Evolutionary conservation across 2,329 filamentous ascomycete species (phyloP).

Genomic region (Botrytis porri): DNA sequence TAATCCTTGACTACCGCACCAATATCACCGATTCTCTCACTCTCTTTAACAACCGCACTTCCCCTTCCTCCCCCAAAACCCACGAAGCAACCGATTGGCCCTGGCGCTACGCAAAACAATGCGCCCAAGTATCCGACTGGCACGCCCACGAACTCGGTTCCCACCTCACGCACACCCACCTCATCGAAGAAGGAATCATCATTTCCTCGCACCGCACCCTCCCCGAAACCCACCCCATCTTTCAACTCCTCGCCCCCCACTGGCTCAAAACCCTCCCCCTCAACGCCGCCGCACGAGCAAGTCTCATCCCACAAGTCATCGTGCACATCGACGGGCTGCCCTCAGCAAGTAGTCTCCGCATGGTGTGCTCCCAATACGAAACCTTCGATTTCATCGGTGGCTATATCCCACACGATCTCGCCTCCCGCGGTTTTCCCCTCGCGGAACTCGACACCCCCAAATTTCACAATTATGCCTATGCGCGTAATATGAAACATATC

Average conservation of each 20-base stretch:
- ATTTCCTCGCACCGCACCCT: slow-evolving; percentile 46
- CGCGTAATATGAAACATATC: slow-evolving; percentile 14
- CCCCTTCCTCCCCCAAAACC: slow-evolving; percentile 35
- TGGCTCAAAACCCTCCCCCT: slow-evolving; percentile 51
- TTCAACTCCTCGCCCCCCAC: slow-evolving; percentile 45
- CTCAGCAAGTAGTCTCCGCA: neutral
- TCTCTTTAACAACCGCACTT: slow-evolving; percentile 47
- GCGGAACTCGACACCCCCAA: neutral
- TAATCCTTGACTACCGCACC: slow-evolving; percentile 47
- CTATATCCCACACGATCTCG: slow-evolving; percentile 8
- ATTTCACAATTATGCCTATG: slow-evolving; percentile 16
- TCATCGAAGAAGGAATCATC: slow-evolving; percentile 49
- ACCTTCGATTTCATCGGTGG: slow-evolving; percentile 4
- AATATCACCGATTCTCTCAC: slow-evolving; percentile 45
- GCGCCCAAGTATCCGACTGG: slow-evolving; percentile 49
- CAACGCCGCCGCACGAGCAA: slow-evolving; percentile 46
- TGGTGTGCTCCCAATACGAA: slow-evolving; percentile 5
- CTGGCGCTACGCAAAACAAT: slow-evolving; percentile 53
- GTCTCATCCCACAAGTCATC: slow-evolving; percentile 47
- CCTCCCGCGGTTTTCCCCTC: neutral
- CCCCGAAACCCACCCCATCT: slow-evolving; percentile 44
- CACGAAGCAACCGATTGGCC: slow-evolving; percentile 47
- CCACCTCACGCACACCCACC: slow-evolving; percentile 46
- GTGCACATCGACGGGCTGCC: slow-evolving; percentile 36
- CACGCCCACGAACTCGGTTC: slow-evolving; percentile 47